Evolutionary conservation across 2,329 filamentous ascomycete species (phyloP), one percentile per base, ranked within the genome.

Genomic region (Xylariaceae sp.): DNA sequence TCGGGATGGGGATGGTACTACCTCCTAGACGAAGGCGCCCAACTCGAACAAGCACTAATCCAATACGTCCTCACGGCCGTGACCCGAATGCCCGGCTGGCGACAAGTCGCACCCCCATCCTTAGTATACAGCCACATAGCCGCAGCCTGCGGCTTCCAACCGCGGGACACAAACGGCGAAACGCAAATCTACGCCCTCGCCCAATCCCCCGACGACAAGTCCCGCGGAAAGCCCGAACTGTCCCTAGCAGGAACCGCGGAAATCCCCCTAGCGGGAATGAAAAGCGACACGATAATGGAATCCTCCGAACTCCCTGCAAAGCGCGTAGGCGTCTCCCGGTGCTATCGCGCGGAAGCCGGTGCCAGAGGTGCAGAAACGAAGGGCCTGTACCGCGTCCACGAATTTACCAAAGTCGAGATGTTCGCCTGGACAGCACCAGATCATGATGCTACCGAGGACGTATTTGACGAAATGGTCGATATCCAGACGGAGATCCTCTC

Each of bases 1-100:
- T 89, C 87, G 3, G 94, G 94, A 36, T 99, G 93, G 93, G 94
- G 94, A 1, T 99, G 91, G 90, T 99, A 99, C 74, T 97, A 91
- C 71, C 83, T 99, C 11, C 77, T 90, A n/a, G 90, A 93, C 66
- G 92, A 96, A 65, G 94, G 86, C 9, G 92, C 92, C 0, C 83
- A 94, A 69, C 81, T 99, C n/a, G 94, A 99, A 72, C 93, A 97
- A 67, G 94, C 94, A 0, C 80, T 99, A 3, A 75, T 97, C 12
- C 87, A 93, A 68, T 97, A 95, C 69, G 87, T 94, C 0, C 78
- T 97, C 3, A 78, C 80, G 10, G 82, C 89, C 1, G 89, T 89
- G 9, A 83, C 85, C 50, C 56, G 56, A 12, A 18, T 51, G 5
- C 55, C 53, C 58, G 90, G 90, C 46, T 99, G 91, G 90, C 83